phyloP scores from a whole-genome alignment of 2,329 filamentous ascomycete genomes.

The Salinomyces thailandicus region DNA sequence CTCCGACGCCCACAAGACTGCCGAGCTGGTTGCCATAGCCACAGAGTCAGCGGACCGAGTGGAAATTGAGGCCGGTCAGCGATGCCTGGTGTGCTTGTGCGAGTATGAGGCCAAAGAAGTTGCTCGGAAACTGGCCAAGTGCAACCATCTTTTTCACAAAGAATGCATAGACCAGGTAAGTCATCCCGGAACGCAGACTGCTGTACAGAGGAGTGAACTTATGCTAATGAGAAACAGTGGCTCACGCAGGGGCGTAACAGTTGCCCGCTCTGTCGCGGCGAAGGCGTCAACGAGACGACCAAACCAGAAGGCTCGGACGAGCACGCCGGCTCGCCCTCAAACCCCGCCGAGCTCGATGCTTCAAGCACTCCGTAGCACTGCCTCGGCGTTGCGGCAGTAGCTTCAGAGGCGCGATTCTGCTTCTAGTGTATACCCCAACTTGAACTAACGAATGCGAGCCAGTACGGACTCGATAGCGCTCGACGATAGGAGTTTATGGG shows the following conservation, averaged over 20 bases:
- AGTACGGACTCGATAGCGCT: too few relatives aligned
- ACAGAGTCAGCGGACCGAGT: slow-evolving; percentile 21
- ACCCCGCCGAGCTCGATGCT: slow-evolving; percentile 1
- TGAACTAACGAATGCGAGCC: too few relatives aligned
- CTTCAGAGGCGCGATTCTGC: too few relatives aligned
- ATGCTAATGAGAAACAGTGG: slow-evolving; percentile 36
- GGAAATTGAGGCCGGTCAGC: slow-evolving; percentile 33
- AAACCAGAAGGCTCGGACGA: slow-evolving; percentile 8
- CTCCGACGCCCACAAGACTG: slow-evolving; percentile 16
- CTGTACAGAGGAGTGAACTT: slow-evolving; percentile 9
- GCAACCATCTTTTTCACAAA: slow-evolving; percentile 56
- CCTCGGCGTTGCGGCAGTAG: too few relatives aligned
- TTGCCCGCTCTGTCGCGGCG: slow-evolving; percentile 50
- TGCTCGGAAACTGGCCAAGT: slow-evolving; percentile 50
- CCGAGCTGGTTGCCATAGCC: slow-evolving; percentile 25
- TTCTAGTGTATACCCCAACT: too few relatives aligned
- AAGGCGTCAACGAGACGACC: slow-evolving; percentile 45
- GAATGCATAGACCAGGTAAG: slow-evolving; percentile 60
- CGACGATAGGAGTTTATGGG: too few relatives aligned
- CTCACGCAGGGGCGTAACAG: slow-evolving; percentile 57
- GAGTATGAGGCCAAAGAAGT: slow-evolving; percentile 55
- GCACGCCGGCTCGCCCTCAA: not conserved
- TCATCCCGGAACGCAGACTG: slow-evolving; percentile 8
- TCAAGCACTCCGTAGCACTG: too few relatives aligned
- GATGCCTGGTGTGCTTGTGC: slow-evolving; percentile 56